Evolutionary conservation across 768 basidiomycete genomes (phyloP).

Genomic region (Phanerochaete sordida): DNA sequence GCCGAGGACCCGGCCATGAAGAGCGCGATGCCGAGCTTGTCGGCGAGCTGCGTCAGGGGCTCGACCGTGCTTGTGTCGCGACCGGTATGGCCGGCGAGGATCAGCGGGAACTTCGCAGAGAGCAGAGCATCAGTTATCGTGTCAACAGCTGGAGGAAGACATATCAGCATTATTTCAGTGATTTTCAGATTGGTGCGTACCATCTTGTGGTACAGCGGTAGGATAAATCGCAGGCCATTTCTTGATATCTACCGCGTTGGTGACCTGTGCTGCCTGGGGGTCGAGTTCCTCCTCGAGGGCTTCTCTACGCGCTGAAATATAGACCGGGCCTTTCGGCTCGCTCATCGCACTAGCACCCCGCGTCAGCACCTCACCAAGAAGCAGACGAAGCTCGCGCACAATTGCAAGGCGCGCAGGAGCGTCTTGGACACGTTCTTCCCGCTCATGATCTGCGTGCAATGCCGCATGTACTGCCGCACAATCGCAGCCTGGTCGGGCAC

Average conservation of each 20-base stretch:
- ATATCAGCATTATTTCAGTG: neutral
- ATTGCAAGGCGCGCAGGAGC: slow-evolving; percentile 59
- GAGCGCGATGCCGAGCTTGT: slow-evolving; percentile 51
- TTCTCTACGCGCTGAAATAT: slow-evolving; percentile 72
- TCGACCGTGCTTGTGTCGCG: slow-evolving; percentile 46
- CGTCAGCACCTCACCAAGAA: neutral
- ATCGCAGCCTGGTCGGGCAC: slow-evolving; percentile 69
- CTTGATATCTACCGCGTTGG: slow-evolving; percentile 24
- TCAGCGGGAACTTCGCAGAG: slow-evolving; percentile 50
- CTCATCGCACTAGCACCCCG: slow-evolving; percentile 50
- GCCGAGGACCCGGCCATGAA: slow-evolving; percentile 46
- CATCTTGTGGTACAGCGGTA: slow-evolving; percentile 39
- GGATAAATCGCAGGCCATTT: slow-evolving; percentile 54
- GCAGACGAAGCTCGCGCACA: slow-evolving; percentile 36
- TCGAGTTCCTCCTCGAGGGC: slow-evolving; percentile 63
- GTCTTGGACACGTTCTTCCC: slow-evolving; percentile 47
- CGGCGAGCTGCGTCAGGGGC: slow-evolving; percentile 45
- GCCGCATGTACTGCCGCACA: slow-evolving; percentile 73
- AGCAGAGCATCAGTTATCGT: slow-evolving; percentile 48
- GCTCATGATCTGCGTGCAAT: slow-evolving; percentile 55
- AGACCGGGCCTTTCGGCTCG: slow-evolving; percentile 69
- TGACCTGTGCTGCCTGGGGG: slow-evolving; percentile 29
- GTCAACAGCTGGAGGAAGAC: slow-evolving; percentile 19
- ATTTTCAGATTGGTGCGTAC: slow-evolving; percentile 16
- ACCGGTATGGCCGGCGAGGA: slow-evolving; percentile 63